Percentiles rank a stretch among this genome's conserved stretches.
Evolutionary conservation across 768 basidiomycete genomes (phyloP).

Genomic region (Trametes cinnabarina): DNA sequence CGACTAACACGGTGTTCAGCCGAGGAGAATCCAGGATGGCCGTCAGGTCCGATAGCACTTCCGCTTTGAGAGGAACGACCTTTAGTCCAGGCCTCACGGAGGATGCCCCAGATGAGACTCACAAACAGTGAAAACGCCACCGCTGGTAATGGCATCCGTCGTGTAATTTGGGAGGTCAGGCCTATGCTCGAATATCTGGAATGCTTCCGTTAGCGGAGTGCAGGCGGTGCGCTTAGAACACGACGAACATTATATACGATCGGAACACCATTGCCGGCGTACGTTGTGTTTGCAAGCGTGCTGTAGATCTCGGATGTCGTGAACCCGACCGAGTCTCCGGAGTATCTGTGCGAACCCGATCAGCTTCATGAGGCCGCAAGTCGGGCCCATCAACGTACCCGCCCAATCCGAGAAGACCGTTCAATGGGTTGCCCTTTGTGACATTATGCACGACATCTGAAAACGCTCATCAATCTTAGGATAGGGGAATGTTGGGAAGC

Average conservation of each 20-base stretch:
- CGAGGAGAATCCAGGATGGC: constrained; percentile 2
- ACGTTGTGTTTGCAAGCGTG: background rate
- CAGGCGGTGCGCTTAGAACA: no score
- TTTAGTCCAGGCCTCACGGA: no score
- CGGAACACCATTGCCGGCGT: constrained; percentile 1
- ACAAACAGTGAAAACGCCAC: constrained; percentile 16
- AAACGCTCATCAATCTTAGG: background rate
- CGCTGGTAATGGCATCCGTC: constrained; percentile 2
- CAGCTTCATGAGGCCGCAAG: no score
- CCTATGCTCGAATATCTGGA: constrained; percentile 6
- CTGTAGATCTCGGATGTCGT: background rate
- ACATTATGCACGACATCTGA: background rate
- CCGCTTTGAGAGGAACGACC: background rate
- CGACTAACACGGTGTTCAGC: background rate
- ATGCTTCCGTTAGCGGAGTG: no score
- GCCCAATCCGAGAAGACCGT: constrained; percentile 7
- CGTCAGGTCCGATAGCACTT: constrained; percentile 8
- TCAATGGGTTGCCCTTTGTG: background rate
- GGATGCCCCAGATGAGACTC: background rate
- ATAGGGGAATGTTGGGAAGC: background rate
- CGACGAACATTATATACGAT: constrained; percentile 6
- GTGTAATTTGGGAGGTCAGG: constrained; percentile 7
- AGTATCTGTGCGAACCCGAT: background rate
- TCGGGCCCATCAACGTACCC: constrained; percentile 6
- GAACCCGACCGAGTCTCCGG: background rate